These are phyloP conservation scores for Solanum tarijense DNA, from an alignment of 257 asterid genomes.

Conservation along the genomic window DNA sequence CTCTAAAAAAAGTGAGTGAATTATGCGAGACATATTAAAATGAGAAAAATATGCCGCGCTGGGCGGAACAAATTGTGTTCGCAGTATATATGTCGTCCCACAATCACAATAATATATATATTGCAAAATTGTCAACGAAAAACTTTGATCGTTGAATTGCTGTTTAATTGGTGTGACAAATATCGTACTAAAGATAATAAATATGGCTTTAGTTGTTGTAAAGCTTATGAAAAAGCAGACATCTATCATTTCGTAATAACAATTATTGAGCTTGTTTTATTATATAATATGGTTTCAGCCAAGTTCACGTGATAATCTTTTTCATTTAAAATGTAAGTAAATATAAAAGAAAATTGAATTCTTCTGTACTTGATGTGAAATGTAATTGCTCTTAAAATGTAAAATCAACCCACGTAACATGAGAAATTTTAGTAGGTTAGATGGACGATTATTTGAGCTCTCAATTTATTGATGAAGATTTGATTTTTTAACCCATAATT, in stretches of 20 bases:
- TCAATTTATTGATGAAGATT: no score
- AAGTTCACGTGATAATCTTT: background rate
- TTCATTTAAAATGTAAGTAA: background rate
- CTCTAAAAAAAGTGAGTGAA: background rate
- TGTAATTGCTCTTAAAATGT: background rate
- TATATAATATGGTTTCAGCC: background rate
- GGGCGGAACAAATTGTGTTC: no score
- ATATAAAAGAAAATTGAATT: background rate
- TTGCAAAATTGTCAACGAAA: background rate
- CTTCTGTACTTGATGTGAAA: background rate
- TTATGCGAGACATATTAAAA: background rate
- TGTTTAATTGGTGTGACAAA: background rate
- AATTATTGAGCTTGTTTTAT: background rate
- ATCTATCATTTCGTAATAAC: background rate
- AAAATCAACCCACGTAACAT: background rate
- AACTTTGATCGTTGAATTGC: background rate
- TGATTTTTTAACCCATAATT: no score
- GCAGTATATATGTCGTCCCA: no score
- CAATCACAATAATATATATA: no score
- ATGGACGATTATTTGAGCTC: no score
- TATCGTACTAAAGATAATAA: background rate
- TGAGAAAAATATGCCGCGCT: accelerated
- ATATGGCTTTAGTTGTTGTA: background rate
- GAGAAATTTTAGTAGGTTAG: no score
- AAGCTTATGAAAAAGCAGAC: background rate